Evolutionary conservation across 352 stramenopile species (phyloP).

Genomic region (Pythium guiyangense): DNA sequence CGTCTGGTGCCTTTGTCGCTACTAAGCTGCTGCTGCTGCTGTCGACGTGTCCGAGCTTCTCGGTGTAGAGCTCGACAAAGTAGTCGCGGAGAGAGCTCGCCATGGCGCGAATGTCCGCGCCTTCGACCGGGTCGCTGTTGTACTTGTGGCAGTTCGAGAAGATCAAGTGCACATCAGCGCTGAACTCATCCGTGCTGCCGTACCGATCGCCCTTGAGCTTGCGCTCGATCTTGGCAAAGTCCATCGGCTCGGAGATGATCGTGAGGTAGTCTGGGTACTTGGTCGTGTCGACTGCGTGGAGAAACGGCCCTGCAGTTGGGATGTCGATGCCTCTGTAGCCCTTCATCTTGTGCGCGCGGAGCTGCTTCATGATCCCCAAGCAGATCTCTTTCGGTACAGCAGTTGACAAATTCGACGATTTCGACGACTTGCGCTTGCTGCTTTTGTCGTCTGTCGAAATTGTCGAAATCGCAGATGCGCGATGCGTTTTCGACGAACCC

Average conservation of each 20-base stretch:
- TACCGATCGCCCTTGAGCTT: constrained; percentile 86
- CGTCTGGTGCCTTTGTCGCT: constrained; percentile 7
- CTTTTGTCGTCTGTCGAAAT: constrained; percentile 14
- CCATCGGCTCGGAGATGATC: constrained; percentile 80
- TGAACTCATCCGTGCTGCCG: constrained; percentile 70
- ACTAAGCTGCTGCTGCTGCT: constrained; percentile 7
- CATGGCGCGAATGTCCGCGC: constrained; percentile 85
- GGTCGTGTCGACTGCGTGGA: constrained; percentile 81
- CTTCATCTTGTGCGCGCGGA: constrained; percentile 85
- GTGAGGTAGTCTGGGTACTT: constrained; percentile 83
- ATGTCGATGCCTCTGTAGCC: constrained; percentile 80
- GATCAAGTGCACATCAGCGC: constrained; percentile 81
- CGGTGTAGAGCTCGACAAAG: constrained; percentile 73
- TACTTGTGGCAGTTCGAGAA: constrained; percentile 90
- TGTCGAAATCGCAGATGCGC: constrained; percentile 20
- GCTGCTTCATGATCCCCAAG: constrained; percentile 59
- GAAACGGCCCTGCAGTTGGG: constrained; percentile 69
- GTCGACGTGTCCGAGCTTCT: constrained; percentile 44
- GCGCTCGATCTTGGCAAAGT: constrained; percentile 85
- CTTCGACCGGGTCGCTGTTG: constrained; percentile 83
- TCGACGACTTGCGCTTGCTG: constrained; percentile 30
- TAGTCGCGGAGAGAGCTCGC: constrained; percentile 75
- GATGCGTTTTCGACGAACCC: constrained; percentile 11
- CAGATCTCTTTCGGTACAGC: constrained; percentile 53
- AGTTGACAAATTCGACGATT: constrained; percentile 27